Evolutionary conservation across 1,284 basidiomycete species (phyloP).

Genomic region (Boletus mariae): DNA sequence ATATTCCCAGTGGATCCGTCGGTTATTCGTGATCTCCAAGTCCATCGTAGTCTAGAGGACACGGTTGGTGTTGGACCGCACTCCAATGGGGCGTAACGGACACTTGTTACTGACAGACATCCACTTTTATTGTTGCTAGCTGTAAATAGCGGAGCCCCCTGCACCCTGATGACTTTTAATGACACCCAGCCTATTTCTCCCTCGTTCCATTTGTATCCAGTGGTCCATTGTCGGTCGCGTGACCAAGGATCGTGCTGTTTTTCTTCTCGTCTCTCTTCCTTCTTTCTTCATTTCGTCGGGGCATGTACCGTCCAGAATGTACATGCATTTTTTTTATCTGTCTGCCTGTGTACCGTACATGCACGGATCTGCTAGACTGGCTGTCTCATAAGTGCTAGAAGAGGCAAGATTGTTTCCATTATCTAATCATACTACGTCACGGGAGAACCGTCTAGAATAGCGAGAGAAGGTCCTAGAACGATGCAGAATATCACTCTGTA

Average conservation of each 20-base stretch:
- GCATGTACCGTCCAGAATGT: constrained; percentile 25
- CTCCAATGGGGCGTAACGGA: constrained; percentile 29
- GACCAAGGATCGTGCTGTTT: constrained; percentile 13
- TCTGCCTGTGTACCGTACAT: constrained; percentile 22
- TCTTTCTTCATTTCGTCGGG: constrained; percentile 8
- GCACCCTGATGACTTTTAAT: constrained; percentile 31
- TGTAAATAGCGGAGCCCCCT: constrained; percentile 24
- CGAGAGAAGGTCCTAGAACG: constrained; percentile 38
- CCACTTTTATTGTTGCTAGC: constrained; percentile 19
- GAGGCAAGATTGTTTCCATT: constrained; percentile 22
- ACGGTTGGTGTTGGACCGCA: constrained; percentile 32
- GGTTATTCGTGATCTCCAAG: constrained; percentile 84
- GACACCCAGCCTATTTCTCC: constrained; percentile 25
- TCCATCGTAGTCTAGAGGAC: constrained; percentile 79
- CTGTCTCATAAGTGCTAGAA: not conserved
- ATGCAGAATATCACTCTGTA: constrained; percentile 31
- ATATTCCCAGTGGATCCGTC: constrained; percentile 70
- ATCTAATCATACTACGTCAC: constrained; percentile 34
- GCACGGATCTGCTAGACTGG: constrained; percentile 24
- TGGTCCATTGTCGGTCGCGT: constrained; percentile 8
- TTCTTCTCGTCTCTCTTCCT: constrained; percentile 6
- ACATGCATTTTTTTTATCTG: constrained; percentile 27
- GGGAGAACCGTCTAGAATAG: constrained; percentile 36
- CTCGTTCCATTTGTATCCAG: constrained; percentile 17
- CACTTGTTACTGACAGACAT: constrained; percentile 18